Evolutionary conservation across 139 green algal species (phyloP).

Genomic region (Tetradesmus lagerheimii): DNA sequence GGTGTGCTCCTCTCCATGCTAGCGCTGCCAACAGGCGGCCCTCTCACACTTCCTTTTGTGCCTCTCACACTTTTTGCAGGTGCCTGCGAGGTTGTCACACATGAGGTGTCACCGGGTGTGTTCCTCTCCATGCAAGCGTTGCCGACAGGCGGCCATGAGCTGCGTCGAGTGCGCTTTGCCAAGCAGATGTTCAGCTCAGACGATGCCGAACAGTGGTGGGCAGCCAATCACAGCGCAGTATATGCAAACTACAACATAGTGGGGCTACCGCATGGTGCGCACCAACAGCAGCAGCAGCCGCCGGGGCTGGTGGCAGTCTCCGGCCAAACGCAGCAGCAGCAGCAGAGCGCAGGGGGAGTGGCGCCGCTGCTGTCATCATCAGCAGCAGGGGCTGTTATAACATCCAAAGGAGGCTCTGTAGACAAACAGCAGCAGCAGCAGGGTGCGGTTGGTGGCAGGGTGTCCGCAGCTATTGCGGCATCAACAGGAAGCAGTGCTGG

Average conservation of each 20-base stretch:
- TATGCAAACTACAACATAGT: neutral
- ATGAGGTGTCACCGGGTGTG: conserved; percentile 16
- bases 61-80: neutral
- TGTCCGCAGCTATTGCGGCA: neutral
- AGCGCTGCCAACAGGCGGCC: neutral
- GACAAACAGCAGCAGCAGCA: neutral
- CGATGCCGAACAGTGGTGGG: neutral
- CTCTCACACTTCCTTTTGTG: neutral
- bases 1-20: conserved; percentile 28
- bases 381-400: neutral
- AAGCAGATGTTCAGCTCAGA: conserved; percentile 37
- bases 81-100: neutral
- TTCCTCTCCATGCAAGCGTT: conserved; percentile 27
- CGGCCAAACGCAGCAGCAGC: neutral
- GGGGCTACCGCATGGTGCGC: neutral
- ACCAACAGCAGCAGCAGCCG: conserved; percentile 10
- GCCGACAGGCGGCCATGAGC: conserved; percentile 2
- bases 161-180: conserved; percentile 8
- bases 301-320: neutral
- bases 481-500: neutral
- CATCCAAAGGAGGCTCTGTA: neutral
- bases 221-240: neutral
- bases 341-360: neutral
- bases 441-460: neutral
- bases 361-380: neutral